phyloP scores from a whole-genome alignment of 2,329 filamentous ascomycete genomes.

The Monosporascus sp. region DNA sequence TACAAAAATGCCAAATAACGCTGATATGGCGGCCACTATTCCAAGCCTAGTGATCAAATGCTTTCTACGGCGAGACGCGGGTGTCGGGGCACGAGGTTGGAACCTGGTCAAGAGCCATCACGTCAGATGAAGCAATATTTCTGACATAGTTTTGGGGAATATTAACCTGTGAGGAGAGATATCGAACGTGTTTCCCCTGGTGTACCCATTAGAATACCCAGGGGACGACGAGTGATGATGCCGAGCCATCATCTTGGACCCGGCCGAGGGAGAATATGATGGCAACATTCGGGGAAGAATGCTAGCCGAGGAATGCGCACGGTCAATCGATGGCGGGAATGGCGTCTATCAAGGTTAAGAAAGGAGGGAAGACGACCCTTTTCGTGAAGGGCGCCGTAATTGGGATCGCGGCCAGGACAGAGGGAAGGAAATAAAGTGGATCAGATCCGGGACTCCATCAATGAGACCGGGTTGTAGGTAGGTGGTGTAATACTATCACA shows the following conservation, averaged over 20 bases:
- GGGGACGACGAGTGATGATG: slow-evolving; percentile 52
- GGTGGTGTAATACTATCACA: neutral
- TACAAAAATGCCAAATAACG: slow-evolving; percentile 69
- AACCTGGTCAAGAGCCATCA: slow-evolving; percentile 54
- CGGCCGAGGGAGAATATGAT: slow-evolving; percentile 47
- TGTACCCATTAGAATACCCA: slow-evolving; percentile 81
- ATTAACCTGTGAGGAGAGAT: slow-evolving; percentile 85
- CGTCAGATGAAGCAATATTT: slow-evolving; percentile 9
- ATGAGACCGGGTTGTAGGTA: neutral
- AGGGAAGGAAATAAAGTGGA: neutral
- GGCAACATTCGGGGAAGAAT: slow-evolving; percentile 49
- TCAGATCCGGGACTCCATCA: neutral
- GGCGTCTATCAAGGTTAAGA: neutral
- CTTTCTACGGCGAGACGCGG: slow-evolving; percentile 66
- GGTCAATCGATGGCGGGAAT: slow-evolving; percentile 4
- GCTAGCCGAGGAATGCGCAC: slow-evolving; percentile 1
- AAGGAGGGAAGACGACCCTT: slow-evolving; percentile 10
- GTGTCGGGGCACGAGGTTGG: slow-evolving; percentile 73
- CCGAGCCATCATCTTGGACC: slow-evolving; percentile 75
- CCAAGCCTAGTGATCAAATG: slow-evolving; percentile 67
- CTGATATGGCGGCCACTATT: slow-evolving; percentile 50
- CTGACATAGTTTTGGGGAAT: slow-evolving; percentile 21
- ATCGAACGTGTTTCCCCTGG: slow-evolving; percentile 72
- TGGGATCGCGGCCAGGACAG: neutral
- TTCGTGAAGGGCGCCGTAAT: neutral